Evolutionary conservation across 345 rosid genomes (phyloP).

Genomic region (Chamaenerion angustifolium): DNA sequence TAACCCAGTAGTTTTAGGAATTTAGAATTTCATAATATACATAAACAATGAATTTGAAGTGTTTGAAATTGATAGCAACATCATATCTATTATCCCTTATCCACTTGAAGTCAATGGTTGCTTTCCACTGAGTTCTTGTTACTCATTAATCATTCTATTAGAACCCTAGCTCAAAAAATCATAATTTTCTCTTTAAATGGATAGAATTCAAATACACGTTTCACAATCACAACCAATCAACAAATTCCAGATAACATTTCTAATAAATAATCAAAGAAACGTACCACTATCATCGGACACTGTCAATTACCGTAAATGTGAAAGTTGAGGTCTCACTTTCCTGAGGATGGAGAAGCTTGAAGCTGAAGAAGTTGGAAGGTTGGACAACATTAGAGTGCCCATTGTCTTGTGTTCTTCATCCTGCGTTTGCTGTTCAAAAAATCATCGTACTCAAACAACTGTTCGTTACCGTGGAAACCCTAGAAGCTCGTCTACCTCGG

Average conservation of each 20-base stretch:
- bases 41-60: too few species aligned
- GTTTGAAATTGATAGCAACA: slow-evolving; percentile 27
- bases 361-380: background rate
- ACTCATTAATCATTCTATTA: slow-evolving; percentile 19
- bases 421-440: too few species aligned
- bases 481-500: too few species aligned
- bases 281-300: background rate
- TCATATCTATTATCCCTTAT: slow-evolving; percentile 68
- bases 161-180: background rate
- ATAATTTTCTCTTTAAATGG: background rate
- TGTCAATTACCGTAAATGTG: background rate
- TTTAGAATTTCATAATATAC: too few species aligned
- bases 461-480: too few species aligned
- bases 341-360: slow-evolving; percentile 5
- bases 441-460: too few species aligned
- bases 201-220: background rate
- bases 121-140: slow-evolving; percentile 69
- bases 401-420: too few species aligned
- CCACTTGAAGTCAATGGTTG: slow-evolving; percentile 91
- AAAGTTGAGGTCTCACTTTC: background rate
- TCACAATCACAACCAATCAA: background rate
- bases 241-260: too few species aligned
- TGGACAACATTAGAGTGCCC: too few species aligned
- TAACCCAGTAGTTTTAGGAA: too few species aligned
- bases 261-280: background rate